Conservation (phyloP, 2,329 filamentous ascomycete genomes). For the Calonectria hongkongensis region DNA sequence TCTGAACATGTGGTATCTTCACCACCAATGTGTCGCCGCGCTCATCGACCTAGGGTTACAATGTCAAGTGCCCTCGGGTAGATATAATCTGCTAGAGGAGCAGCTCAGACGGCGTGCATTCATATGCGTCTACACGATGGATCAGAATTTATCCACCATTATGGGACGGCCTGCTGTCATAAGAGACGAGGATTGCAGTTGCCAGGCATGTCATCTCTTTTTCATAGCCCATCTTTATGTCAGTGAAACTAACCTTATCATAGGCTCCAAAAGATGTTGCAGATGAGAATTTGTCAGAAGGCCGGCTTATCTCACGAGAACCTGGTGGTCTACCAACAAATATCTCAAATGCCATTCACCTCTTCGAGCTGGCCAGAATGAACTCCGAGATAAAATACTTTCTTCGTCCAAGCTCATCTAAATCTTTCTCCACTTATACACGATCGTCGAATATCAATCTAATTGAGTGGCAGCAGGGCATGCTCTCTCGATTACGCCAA, state of each 20-base stretch:
- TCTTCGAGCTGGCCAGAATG: not conserved
- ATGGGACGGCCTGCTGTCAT: not conserved
- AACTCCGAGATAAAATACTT: constrained; percentile 4
- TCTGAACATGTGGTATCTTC: not conserved
- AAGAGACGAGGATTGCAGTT: constrained; percentile 3
- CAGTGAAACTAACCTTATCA: not conserved
- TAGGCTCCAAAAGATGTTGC: not conserved
- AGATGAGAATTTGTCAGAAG: not conserved
- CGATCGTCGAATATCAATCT: not conserved
- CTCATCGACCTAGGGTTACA: not conserved
- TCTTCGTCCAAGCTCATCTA: not conserved
- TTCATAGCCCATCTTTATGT: not conserved
- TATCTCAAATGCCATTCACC: not conserved
- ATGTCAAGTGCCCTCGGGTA: not conserved
- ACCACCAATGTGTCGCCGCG: not conserved
- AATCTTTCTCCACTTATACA: not conserved
- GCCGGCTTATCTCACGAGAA: not conserved
- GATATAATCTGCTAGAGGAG: not conserved
- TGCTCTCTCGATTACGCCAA: not conserved
- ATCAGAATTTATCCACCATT: not conserved
- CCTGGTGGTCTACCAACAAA: not conserved
- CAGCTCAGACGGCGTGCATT: not conserved
- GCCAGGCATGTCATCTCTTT: not conserved
- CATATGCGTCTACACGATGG: not conserved
- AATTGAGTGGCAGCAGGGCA: not conserved